Conservation (phyloP, 1,284 basidiomycete genomes). For the Salmacisia buchloeana region DNA sequence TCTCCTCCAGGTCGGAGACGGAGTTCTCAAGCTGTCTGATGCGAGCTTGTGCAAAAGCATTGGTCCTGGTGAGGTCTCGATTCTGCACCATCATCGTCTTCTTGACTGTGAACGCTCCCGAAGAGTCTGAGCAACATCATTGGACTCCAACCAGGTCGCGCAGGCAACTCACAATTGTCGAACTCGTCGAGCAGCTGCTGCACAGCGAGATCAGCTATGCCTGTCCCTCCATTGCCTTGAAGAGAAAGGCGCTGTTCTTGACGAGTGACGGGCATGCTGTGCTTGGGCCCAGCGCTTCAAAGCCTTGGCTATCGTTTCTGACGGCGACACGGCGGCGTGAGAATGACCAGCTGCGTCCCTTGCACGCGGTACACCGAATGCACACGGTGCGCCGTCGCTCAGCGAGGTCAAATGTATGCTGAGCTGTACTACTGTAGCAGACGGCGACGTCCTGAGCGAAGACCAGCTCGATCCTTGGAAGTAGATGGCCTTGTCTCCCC, state of each 20-base stretch:
- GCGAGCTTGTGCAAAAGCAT: background rate
- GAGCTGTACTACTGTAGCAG: too few species aligned
- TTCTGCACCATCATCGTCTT: background rate
- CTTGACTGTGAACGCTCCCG: background rate
- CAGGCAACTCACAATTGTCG: background rate
- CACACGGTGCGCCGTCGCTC: too few species aligned
- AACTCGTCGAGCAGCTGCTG: constrained; percentile 1
- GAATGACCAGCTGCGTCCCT: too few species aligned
- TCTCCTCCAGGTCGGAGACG: background rate
- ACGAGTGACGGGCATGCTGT: background rate
- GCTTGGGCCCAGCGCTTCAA: background rate
- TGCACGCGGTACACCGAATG: too few species aligned
- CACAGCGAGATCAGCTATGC: background rate
- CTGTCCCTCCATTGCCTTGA: background rate
- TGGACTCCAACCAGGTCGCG: background rate
- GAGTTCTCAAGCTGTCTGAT: background rate
- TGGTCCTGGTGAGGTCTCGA: background rate
- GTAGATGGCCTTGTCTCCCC: too few species aligned
- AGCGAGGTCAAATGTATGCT: too few species aligned
- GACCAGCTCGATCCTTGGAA: too few species aligned
- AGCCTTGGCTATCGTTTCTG: too few species aligned
- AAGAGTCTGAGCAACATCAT: background rate
- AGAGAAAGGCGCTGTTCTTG: background rate
- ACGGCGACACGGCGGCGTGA: too few species aligned
- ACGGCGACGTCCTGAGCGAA: too few species aligned